phyloP scores from a whole-genome alignment of 306 rosid genomes.

The Begonia fuchsioides region DNA sequence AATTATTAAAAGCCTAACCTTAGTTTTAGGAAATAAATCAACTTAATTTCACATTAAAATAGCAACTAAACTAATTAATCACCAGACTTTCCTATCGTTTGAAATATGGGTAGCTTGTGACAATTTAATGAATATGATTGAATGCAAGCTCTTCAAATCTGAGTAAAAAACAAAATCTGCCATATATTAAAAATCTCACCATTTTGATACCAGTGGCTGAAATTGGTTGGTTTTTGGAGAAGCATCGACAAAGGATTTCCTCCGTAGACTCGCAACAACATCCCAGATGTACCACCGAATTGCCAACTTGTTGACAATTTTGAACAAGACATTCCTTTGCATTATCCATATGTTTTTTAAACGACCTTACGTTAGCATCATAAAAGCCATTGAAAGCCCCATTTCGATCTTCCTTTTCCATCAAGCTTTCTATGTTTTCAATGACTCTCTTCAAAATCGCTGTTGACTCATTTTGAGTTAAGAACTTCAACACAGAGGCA shows the following conservation, averaged over 20 bases:
- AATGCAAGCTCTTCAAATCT: background rate
- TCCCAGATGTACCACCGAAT: slow-evolving; percentile 5
- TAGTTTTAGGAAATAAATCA: too few species aligned
- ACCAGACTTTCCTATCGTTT: too few species aligned
- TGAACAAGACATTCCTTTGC: slow-evolving; percentile 24
- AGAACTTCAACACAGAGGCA: slow-evolving; percentile 51
- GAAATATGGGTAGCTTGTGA: too few species aligned
- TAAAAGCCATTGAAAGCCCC: slow-evolving; percentile 12
- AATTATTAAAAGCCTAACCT: too few species aligned
- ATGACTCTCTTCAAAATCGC: slow-evolving; percentile 55
- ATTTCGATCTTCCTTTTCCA: slow-evolving; percentile 23
- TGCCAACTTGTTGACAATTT: slow-evolving; percentile 22
- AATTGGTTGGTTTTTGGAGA: slow-evolving; percentile 18
- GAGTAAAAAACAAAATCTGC: background rate
- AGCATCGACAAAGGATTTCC: slow-evolving; percentile 18
- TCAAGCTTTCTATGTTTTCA: slow-evolving; percentile 31
- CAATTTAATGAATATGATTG: too few species aligned
- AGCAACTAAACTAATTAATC: too few species aligned
- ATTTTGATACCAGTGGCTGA: slow-evolving; percentile 20
- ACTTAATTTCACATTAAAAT: too few species aligned
- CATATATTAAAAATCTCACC: slow-evolving; percentile 28
- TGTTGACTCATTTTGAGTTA: slow-evolving; percentile 43
- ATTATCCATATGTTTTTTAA: slow-evolving; percentile 30
- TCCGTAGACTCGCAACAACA: slow-evolving; percentile 19
- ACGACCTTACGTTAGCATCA: slow-evolving; percentile 29